Evolutionary conservation across 2,329 filamentous ascomycete genomes (phyloP), one percentile per base, ranked within the genome.

Genomic region (Fusarium sp.): DNA sequence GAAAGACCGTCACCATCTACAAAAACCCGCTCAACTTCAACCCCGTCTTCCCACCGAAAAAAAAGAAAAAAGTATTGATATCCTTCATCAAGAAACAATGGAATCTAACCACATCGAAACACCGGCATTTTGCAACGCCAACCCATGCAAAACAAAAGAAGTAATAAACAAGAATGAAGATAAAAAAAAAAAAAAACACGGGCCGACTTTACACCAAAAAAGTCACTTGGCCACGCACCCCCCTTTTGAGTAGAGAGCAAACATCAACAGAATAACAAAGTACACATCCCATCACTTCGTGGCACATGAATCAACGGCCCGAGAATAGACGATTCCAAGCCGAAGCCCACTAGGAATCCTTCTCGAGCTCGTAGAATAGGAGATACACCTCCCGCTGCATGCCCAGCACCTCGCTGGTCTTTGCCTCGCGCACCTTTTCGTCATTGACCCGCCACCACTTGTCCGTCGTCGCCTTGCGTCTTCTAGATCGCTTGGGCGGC

Each of bases 371-470:
- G 80, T 99, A 99, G 79, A 99, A 99, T 56, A 99, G 80, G 77
- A 99, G 82, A 79, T 99, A 99, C 0, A 98, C 95, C 80, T 99
- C 96, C 74, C 90, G 91, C 80, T 97, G 93, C 93, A 97, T 97
- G 7, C 89, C 89, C 62, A 99, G 79, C 6, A 99, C 93, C 73
- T 99, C 96, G 59, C 86, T 88, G 6, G 94, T 98, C 83, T 94
- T 97, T 71, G 93, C 91, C 80, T 98, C 95, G 77, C 95, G 96
- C 74, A 98, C 89, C 80, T 96, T 97, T 71, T 99, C 96, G 78
- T 99, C 96, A 70, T 94, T 97, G 71, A 99, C 97, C 34, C 96
- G 89, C 96, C 96, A 99, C 96, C 96, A 99, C 69, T 79, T 89
- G 75, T 96, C 91, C 46, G 85, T 86, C 11, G 71, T 61, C 75